These are phyloP conservation scores for Petrea volubilis DNA, from an alignment of 257 asterid species.

Conservation along the genomic window DNA sequence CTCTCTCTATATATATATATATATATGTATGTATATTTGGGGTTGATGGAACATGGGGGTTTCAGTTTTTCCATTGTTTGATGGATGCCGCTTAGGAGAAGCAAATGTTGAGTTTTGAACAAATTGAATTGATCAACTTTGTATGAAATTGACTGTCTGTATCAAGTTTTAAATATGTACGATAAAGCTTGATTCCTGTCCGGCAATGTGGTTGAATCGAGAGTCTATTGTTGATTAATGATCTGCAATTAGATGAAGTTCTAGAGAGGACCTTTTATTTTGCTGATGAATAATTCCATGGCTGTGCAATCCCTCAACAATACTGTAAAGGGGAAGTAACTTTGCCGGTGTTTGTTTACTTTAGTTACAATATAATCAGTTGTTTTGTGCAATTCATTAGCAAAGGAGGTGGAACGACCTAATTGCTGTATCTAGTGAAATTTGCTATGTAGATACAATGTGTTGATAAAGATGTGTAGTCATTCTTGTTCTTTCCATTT, in stretches of 20 bases:
- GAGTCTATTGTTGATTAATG: neutral
- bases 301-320: neutral
- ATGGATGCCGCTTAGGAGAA: neutral
- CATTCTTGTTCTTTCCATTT: neutral
- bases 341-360: neutral
- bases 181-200: neutral
- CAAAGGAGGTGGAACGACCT: neutral
- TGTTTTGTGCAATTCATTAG: neutral
- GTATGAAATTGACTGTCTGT: neutral
- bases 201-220: neutral
- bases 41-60: too few relatives aligned
- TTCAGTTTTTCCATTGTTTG: neutral
- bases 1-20: neutral
- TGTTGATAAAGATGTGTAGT: neutral
- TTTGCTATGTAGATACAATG: neutral
- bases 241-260: neutral
- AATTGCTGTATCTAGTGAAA: neutral
- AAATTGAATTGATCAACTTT: conserved; percentile 6
- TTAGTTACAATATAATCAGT: neutral
- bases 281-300: neutral
- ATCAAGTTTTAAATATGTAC: neutral
- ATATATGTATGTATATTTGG: neutral
- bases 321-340: neutral
- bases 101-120: neutral
- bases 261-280: neutral